These are phyloP conservation scores for Diaporthe batatas DNA, from an alignment of 2,329 filamentous ascomycete genomes.

Conservation along the genomic window DNA sequence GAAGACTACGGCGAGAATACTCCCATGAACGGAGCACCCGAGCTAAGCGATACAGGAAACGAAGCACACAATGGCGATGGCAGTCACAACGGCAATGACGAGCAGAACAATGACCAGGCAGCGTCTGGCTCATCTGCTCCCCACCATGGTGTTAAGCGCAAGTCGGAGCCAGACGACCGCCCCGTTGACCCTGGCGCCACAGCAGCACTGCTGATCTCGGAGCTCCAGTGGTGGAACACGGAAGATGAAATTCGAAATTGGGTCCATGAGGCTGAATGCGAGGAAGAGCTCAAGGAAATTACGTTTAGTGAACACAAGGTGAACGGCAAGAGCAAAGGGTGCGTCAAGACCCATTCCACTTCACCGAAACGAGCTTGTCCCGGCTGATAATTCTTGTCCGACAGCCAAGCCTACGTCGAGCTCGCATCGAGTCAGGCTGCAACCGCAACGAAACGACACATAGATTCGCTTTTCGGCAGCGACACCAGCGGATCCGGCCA, in stretches of 20 bases:
- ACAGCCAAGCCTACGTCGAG: slow-evolving; percentile 83
- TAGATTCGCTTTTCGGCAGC: slow-evolving; percentile 71
- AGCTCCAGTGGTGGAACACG: slow-evolving; percentile 96
- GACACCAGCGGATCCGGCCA: slow-evolving; percentile 67
- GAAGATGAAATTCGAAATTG: slow-evolving; percentile 95
- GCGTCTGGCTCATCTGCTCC: slow-evolving; percentile 45
- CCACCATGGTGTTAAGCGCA: slow-evolving; percentile 71
- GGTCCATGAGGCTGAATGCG: slow-evolving; percentile 82
- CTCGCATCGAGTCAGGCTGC: slow-evolving; percentile 87
- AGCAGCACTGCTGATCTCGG: slow-evolving; percentile 85
- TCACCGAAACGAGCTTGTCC: too few species aligned
- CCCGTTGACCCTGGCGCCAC: slow-evolving; percentile 72
- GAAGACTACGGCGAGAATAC: slow-evolving; percentile 57
- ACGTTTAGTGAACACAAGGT: slow-evolving; percentile 99
- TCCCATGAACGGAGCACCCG: slow-evolving; percentile 49
- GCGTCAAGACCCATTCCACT: slow-evolving; percentile 51
- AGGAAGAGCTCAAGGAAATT: slow-evolving; percentile 89
- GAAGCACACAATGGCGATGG: slow-evolving; percentile 59
- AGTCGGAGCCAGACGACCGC: slow-evolving; percentile 70
- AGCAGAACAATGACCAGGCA: slow-evolving; percentile 55
- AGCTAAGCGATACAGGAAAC: slow-evolving; percentile 47
- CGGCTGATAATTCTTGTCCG: slow-evolving; percentile 40
- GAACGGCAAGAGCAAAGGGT: slow-evolving; percentile 99
- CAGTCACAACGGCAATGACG: slow-evolving; percentile 52
- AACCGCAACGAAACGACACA: slow-evolving; percentile 84